Evolutionary conservation across 73 alveolate species (phyloP).

Genomic region (Symbiodinium natans): DNA sequence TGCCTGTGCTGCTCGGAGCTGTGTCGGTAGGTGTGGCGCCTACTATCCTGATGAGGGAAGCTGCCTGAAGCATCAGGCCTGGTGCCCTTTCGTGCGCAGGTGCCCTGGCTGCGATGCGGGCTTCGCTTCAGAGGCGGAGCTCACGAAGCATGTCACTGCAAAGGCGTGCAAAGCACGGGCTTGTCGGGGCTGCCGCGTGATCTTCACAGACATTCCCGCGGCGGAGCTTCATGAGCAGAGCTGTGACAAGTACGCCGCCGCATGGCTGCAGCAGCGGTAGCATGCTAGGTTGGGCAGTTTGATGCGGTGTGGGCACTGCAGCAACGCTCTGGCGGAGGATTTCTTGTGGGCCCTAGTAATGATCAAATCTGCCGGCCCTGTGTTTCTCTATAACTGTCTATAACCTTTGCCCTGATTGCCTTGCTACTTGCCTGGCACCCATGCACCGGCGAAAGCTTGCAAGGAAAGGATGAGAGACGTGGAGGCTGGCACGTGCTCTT

Average conservation of each 20-base stretch:
- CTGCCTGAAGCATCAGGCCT: constrained; percentile 36
- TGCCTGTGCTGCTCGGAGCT: background rate
- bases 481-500: constrained; percentile 7
- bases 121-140: background rate
- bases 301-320: too few relatives aligned
- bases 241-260: constrained; percentile 8
- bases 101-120: constrained; percentile 30
- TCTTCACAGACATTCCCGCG: background rate
- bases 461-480: constrained; percentile 25
- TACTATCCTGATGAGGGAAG: background rate
- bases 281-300: too few relatives aligned
- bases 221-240: background rate
- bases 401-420: too few relatives aligned
- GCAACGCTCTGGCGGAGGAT: too few relatives aligned
- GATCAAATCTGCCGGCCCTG: too few relatives aligned
- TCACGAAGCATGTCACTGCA: background rate
- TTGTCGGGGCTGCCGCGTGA: constrained; percentile 16
- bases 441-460: too few relatives aligned
- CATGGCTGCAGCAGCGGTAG: background rate
- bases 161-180: constrained; percentile 29
- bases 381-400: too few relatives aligned
- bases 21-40: constrained; percentile 16
- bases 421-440: too few relatives aligned
- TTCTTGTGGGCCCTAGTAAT: too few relatives aligned
- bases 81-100: constrained; percentile 8